Conservation (phyloP, 352 stramenopile genomes). For the Globisporangium spiculum region DNA sequence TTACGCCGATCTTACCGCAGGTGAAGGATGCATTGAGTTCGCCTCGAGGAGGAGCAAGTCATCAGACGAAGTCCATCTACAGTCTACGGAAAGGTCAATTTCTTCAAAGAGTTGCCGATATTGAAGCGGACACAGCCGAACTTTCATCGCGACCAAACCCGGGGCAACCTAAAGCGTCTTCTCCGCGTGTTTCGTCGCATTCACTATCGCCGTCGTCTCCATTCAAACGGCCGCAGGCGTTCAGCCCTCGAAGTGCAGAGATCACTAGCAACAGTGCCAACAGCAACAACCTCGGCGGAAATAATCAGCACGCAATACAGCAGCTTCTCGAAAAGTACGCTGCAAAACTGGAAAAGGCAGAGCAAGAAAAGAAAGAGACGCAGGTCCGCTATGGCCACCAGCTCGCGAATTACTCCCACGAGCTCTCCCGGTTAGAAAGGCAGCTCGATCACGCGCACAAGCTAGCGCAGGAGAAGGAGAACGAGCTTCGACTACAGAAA, state of each 20-base stretch:
- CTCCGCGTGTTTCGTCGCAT: background rate
- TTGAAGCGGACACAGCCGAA: background rate
- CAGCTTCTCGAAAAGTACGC: slow-evolving; percentile 27
- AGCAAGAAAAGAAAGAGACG: slow-evolving; percentile 51
- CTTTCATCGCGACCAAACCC: too few relatives aligned
- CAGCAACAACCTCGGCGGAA: slow-evolving; percentile 1
- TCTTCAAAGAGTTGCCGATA: background rate
- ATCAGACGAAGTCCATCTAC: background rate
- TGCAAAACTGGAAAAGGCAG: slow-evolving; percentile 35
- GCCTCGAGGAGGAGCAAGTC: background rate
- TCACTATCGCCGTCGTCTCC: slow-evolving; percentile 2
- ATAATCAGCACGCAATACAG: slow-evolving; percentile 5
- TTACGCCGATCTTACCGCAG: slow-evolving; percentile 5
- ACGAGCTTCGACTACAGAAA: slow-evolving; percentile 51
- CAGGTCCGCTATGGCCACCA: slow-evolving; percentile 52
- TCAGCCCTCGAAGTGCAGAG: slow-evolving; percentile 1
- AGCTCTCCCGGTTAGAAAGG: slow-evolving; percentile 62
- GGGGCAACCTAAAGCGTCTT: background rate
- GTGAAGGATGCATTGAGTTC: background rate
- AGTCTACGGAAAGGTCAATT: slow-evolving; percentile 1
- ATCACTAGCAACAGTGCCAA: background rate
- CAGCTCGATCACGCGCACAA: slow-evolving; percentile 56
- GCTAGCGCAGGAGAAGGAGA: slow-evolving; percentile 52
- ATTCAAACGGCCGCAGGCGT: background rate
- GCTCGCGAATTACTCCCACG: slow-evolving; percentile 63